Evolutionary conservation across 2,329 filamentous ascomycete species (phyloP), one percentile per base, ranked within the genome.

Genomic region (Tolypocladium pustulatum): DNA sequence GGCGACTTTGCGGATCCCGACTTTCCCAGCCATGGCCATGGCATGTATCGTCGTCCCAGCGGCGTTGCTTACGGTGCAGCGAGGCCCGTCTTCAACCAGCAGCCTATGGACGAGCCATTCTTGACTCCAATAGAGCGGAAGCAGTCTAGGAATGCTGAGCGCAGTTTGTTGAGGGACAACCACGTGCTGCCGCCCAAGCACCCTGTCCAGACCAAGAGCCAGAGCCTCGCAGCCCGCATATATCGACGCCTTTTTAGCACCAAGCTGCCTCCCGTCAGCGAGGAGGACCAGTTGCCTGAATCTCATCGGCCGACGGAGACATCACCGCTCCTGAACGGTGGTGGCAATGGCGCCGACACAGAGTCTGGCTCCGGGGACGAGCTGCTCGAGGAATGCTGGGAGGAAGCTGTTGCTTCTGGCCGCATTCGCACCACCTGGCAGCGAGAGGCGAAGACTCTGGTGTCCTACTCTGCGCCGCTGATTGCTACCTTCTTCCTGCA

Each of bases 391-490:
- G 81, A 85, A 66, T 87, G 90, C 68, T 96, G 91, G 91, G 87
- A 93, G 62, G 88, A 91, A 61, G 93, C 92, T 0, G 89, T 97
- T 13, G 81, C 84, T 0, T 83, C 88, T 0, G 91, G 91, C 13
- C 82, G 85, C 68, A 92, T 97, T 63, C 86, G 87, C 57, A 97
- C 92, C 5, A 95, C 91, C 6, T 97, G 92, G 91, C 87, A 89
- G 72, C 85, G 92, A 62, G 93, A 97, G 77, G 80, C 88, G 49
- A 91, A 92, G 75, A 91, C 91, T 1, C 80, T 97, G 46, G 76
- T 81, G 36, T 79, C 81, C 62, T 92, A 92, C 69, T 87, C 88
- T 2, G 77, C 80, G 36, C 89, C 89, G 1, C 75, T 93, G 56
- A 83, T 91, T 51, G 61, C 67, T 51, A 92, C 89, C 0, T 93